Percentiles rank a stretch among this genome's conserved stretches.
These are phyloP conservation scores for Protomyces lactucae-debilis DNA, from an alignment of 1,139 yeast species.

Conservation along the genomic window DNA sequence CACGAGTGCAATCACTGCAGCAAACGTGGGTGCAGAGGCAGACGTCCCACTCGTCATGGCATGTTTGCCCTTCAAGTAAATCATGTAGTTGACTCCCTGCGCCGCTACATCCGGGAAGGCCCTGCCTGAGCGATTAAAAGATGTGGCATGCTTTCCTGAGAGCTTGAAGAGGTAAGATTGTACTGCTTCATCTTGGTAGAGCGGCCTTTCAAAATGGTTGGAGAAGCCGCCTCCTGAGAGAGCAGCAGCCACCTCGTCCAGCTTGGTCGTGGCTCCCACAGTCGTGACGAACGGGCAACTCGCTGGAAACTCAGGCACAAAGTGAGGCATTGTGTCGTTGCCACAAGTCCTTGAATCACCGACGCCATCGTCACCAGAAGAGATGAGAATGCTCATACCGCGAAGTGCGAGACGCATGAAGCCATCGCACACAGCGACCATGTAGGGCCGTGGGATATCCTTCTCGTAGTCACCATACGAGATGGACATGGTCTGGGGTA, in stretches of 20 bases:
- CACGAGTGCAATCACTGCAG: slow-evolving; percentile 1
- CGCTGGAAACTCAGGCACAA: slow-evolving; percentile 16
- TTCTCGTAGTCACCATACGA: slow-evolving; percentile 15
- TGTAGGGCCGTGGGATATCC: slow-evolving; percentile 1
- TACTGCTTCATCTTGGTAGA: slow-evolving; percentile 7
- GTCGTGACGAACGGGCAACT: slow-evolving; percentile 15
- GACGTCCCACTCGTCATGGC: slow-evolving; percentile 5
- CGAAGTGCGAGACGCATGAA: slow-evolving; percentile 6
- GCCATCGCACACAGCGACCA: slow-evolving; percentile 1
- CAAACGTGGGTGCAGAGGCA: slow-evolving; percentile 16
- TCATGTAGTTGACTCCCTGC: slow-evolving; percentile 7
- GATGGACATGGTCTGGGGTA: slow-evolving; percentile 2
- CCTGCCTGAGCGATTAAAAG: slow-evolving; percentile 4
- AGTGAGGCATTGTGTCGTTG: slow-evolving; percentile 1
- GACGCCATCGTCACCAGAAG: slow-evolving; percentile 16
- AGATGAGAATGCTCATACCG: slow-evolving; percentile 7
- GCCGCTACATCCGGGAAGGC: slow-evolving; percentile 17
- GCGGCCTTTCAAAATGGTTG: background rate
- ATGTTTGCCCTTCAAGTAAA: slow-evolving; percentile 2
- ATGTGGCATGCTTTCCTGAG: background rate
- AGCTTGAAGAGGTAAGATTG: background rate
- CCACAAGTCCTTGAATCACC: background rate
- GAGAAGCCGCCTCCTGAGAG: slow-evolving; percentile 18
- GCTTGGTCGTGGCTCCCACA: slow-evolving; percentile 8
- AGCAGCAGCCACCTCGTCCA: background rate